A percentile compares a stretch with the other conserved stretches of the same genome.
Evolutionary conservation across 495 filamentous ascomycete genomes (phyloP).

Genomic region (Aspergillus incahuasiensis): DNA sequence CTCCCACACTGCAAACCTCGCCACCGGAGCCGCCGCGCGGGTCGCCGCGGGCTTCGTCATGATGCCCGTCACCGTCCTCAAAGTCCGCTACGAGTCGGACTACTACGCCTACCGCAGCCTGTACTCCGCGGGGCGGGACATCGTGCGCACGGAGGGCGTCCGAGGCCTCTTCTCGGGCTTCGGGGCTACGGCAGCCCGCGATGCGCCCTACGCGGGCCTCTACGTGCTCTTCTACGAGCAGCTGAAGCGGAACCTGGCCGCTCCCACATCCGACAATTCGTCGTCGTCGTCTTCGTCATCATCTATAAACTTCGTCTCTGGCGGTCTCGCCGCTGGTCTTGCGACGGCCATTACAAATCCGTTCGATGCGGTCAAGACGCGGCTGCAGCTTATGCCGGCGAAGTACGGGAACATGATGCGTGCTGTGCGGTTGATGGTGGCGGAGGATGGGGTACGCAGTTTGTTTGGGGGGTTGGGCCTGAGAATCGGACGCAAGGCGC

Average conservation of each 20-base stretch:
- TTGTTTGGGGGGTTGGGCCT: slow-evolving; percentile 85
- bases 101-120: slow-evolving; percentile 83
- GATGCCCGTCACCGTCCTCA: slow-evolving; percentile 96
- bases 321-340: slow-evolving; percentile 69
- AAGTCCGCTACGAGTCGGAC: slow-evolving; percentile 88
- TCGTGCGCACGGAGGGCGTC: slow-evolving; percentile 66
- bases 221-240: slow-evolving; percentile 97
- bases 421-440: slow-evolving; percentile 68
- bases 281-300: slow-evolving; percentile 46
- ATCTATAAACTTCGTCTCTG: slow-evolving; percentile 79
- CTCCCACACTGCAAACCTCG: slow-evolving; percentile 77
- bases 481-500: slow-evolving; percentile 84
- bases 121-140: slow-evolving; percentile 64
- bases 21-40: slow-evolving; percentile 77
- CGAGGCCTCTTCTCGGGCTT: slow-evolving; percentile 90
- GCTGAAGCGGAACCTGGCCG: slow-evolving; percentile 62
- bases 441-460: slow-evolving; percentile 73
- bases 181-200: slow-evolving; percentile 86
- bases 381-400: slow-evolving; percentile 82
- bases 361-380: slow-evolving; percentile 93
- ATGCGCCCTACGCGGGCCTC: slow-evolving; percentile 91
- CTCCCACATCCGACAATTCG: slow-evolving; percentile 12
- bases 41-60: slow-evolving; percentile 82
- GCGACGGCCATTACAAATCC: slow-evolving; percentile 90
- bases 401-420: slow-evolving; percentile 82